These are phyloP conservation scores for Tetraselmis striata DNA, from an alignment of 139 green algal species.

Conservation along the genomic window DNA sequence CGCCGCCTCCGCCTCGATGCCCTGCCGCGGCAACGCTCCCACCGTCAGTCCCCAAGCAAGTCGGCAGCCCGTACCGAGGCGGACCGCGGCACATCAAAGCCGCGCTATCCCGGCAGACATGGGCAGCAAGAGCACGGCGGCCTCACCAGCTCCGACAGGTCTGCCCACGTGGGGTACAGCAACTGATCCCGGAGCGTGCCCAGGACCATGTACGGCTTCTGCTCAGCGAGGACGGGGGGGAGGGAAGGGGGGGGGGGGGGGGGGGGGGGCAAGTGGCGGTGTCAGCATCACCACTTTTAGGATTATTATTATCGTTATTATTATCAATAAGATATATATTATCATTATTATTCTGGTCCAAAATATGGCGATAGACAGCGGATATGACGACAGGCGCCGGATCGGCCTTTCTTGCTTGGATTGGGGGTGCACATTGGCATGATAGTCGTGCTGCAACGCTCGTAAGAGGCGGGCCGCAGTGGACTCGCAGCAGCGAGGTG, in stretches of 20 bases:
- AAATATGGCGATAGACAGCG: constrained; percentile 16
- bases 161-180: constrained; percentile 74
- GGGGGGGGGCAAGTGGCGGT: no score
- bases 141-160: background rate
- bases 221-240: background rate
- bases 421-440: no score
- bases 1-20: background rate
- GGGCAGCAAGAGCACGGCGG: background rate
- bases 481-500: no score
- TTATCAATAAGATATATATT: constrained; percentile 84
- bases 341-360: constrained; percentile 13
- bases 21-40: no score
- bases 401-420: no score
- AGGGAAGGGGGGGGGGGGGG: constrained; percentile 76
- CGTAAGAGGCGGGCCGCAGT: no score
- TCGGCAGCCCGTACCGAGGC: no score
- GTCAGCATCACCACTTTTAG: constrained; percentile 82
- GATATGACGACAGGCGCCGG: no score
- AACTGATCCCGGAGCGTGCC: constrained; percentile 82
- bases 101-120: background rate
- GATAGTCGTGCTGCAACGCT: no score
- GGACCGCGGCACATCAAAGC: no score
- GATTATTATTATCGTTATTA: constrained; percentile 94
- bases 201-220: constrained; percentile 94
- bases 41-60: no score